Evolutionary conservation across 2,329 filamentous ascomycete species (phyloP).

Genomic region (Mycosphaerella arachidis): DNA sequence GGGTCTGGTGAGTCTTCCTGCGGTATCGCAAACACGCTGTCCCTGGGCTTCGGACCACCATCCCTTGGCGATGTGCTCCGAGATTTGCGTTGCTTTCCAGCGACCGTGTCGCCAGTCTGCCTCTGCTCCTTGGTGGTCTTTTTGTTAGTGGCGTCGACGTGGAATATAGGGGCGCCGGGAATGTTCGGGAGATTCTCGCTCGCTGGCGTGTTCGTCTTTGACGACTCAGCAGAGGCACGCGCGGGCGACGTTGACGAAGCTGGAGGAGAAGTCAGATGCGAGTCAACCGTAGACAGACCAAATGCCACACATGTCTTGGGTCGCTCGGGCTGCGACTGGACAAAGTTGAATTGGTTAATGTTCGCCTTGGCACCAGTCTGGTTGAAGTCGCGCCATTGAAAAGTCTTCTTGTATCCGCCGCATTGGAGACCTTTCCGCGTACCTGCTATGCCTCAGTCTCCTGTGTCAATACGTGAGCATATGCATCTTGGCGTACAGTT

Average conservation of each 20-base stretch:
- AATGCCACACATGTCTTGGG: slow-evolving; percentile 43
- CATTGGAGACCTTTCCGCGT: slow-evolving; percentile 56
- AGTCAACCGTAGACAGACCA: background rate
- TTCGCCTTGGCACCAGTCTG: slow-evolving; percentile 54
- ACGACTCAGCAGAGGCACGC: slow-evolving; percentile 14
- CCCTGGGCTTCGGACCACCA: background rate
- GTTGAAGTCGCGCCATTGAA: slow-evolving; percentile 69
- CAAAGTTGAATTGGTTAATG: slow-evolving; percentile 27
- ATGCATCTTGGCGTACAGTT: slow-evolving; percentile 10
- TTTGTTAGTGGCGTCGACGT: background rate
- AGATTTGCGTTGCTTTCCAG: background rate
- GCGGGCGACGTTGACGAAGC: slow-evolving; percentile 18
- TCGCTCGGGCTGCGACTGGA: slow-evolving; percentile 19
- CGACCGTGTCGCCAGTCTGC: background rate
- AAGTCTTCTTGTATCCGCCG: slow-evolving; percentile 70
- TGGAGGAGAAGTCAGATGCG: slow-evolving; percentile 8
- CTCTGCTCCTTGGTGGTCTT: background rate
- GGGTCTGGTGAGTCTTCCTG: slow-evolving; percentile 6
- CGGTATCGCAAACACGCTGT: slow-evolving; percentile 1
- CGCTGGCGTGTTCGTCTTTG: slow-evolving; percentile 18
- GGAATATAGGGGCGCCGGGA: slow-evolving; percentile 2
- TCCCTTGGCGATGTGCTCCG: background rate
- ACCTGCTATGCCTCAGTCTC: slow-evolving; percentile 45
- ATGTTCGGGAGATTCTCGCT: slow-evolving; percentile 6
- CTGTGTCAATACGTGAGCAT: background rate